Evolutionary conservation across 2,329 filamentous ascomycete species (phyloP), one percentile per base, ranked within the genome.

Genomic region (Lasiodiplodia citricola): DNA sequence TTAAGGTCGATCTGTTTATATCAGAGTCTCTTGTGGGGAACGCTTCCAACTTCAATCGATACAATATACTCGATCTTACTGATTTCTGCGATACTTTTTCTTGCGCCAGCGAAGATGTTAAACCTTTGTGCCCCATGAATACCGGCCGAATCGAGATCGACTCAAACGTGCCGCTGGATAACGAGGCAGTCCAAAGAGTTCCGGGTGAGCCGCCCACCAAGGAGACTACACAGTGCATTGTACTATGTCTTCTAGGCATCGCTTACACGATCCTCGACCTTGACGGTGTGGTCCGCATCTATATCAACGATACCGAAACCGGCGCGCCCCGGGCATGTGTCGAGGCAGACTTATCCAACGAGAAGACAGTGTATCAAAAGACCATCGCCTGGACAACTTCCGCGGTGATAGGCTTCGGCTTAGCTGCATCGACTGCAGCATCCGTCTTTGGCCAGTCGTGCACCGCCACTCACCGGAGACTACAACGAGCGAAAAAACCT

Each of bases 401-500:
- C 69, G 86, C 96, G 72, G 94, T 97, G 74, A 92, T 93, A 72
- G 93, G 93, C 70, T 82, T 97, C 55, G 93, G 92, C 73, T 85
- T 97, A 58, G 85, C 93, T 64, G 91, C 93, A 10, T 97, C 95
- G 56, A 95, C 93, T 70, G 87, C 97, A 72, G 92, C 95, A 38
- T 97, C 94, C 35, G 94, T 94, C 37, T 84, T 97, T 4, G 94
- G 94, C 13, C 93, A 97, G 80, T 93, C 93, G 63, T 97, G 97
- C 79, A 95, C 94, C 4, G 94, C 94, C 58, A 93, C 94, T 62
- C 94, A 97, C 80, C 14, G 18, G 18, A 16, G 14, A 18, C 47
- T 18, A n/a, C 47, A 8, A 51, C 50, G 21, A 23, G 21, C 21
- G 3, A 13, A 25, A 3, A 25, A 2, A 25, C 25, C 25, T 25